Conservation (phyloP, 768 basidiomycete genomes). For the Rhodotorula kratochvilovae region DNA sequence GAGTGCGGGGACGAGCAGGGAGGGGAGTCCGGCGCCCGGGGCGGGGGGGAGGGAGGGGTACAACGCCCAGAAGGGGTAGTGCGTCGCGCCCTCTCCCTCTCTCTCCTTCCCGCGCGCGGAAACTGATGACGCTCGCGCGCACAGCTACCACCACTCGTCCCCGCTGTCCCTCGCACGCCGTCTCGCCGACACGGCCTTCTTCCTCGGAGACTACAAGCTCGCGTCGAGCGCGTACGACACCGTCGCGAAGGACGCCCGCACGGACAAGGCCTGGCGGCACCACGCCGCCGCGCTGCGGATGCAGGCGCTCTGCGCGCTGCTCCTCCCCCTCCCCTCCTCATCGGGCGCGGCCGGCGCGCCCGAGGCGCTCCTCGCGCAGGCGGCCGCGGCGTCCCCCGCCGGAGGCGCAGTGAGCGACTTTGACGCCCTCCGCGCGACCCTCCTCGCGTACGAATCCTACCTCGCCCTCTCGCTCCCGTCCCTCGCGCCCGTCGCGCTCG, state of each 20-base stretch:
- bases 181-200: conserved; percentile 92
- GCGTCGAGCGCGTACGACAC: conserved; percentile 80
- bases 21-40: neutral
- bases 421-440: conserved; percentile 46
- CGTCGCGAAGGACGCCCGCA: conserved; percentile 64
- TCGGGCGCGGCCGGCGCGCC: neutral
- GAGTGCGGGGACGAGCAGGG: conserved; percentile 26
- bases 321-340: conserved; percentile 37
- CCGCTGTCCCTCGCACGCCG: conserved; percentile 55
- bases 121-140: neutral
- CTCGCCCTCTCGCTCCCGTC: conserved; percentile 16
- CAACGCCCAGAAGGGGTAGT: conserved; percentile 49
- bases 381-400: conserved; percentile 19
- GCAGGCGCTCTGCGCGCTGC: conserved; percentile 50
- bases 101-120: neutral
- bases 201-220: conserved; percentile 81
- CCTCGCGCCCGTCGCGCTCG: conserved; percentile 43
- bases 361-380: conserved; percentile 45
- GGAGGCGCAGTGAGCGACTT: conserved; percentile 29
- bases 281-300: conserved; percentile 77
- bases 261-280: conserved; percentile 48
- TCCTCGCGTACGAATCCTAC: conserved; percentile 49
- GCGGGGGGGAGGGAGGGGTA: conserved; percentile 29
- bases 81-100: conserved; percentile 19
- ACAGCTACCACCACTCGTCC: conserved; percentile 47